Evolutionary conservation across 306 rosid genomes (phyloP).

Genomic region (Senna siamea): DNA sequence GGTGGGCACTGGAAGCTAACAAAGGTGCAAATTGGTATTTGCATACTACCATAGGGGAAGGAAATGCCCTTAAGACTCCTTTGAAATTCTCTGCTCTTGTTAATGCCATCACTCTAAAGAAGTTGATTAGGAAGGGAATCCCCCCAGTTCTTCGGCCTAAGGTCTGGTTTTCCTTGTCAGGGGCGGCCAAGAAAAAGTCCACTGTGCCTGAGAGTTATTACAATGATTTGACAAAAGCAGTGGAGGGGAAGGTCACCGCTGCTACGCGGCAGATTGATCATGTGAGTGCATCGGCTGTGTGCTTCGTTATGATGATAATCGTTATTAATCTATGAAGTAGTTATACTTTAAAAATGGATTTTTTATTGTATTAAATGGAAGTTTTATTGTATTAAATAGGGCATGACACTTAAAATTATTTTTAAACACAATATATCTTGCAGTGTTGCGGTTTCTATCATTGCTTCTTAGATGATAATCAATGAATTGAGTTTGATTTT

Average conservation of each 20-base stretch:
- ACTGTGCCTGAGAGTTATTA: constrained; percentile 97
- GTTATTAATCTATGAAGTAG: constrained; percentile 25
- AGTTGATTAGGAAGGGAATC: constrained; percentile 88
- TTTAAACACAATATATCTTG: not conserved
- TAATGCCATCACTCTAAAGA: constrained; percentile 89
- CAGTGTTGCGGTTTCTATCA: not conserved
- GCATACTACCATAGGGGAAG: constrained; percentile 72
- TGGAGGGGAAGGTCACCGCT: constrained; percentile 92
- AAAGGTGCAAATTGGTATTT: constrained; percentile 97
- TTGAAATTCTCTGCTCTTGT: constrained; percentile 77
- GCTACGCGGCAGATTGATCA: constrained; percentile 98
- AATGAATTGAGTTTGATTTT: constrained; percentile 18
- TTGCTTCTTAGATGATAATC: constrained; percentile 1
- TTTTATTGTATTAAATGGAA: too few relatives aligned
- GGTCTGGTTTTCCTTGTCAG: constrained; percentile 95
- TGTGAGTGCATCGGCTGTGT: constrained; percentile 54
- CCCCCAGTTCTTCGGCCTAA: constrained; percentile 94
- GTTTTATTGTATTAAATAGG: too few relatives aligned
- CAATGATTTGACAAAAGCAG: constrained; percentile 81
- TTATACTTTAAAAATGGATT: too few relatives aligned
- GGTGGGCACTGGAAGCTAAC: constrained; percentile 99
- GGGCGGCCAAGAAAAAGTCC: constrained; percentile 98
- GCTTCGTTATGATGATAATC: not conserved
- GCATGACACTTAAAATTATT: too few relatives aligned
- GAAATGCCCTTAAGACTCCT: constrained; percentile 78